phyloP scores from a whole-genome alignment of 2,329 filamentous ascomycete species.

The Calonectria pseudoturangicola region DNA sequence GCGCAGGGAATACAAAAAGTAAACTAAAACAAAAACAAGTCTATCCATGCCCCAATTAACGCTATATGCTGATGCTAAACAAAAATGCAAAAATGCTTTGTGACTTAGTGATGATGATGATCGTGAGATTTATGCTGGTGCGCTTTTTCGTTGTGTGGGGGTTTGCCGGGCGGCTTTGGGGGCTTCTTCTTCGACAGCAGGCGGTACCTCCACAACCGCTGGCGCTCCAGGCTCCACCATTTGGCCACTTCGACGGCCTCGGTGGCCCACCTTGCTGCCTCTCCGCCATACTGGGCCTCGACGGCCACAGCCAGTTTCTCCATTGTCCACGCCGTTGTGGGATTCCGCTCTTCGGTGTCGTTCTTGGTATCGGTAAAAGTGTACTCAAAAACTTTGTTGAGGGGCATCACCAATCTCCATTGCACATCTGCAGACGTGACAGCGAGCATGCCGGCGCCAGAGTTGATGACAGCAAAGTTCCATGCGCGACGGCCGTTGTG shows the following conservation, averaged over 20 bases:
- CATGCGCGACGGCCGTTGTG: slow-evolving; percentile 56
- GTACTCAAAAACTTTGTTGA: slow-evolving; percentile 57
- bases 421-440: slow-evolving; percentile 58
- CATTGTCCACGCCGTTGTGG: slow-evolving; percentile 55
- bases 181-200: slow-evolving; percentile 24
- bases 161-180: slow-evolving; percentile 9
- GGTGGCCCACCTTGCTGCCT: slow-evolving; percentile 54
- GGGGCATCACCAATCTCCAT: slow-evolving; percentile 58
- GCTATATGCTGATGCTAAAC: slow-evolving; percentile 27
- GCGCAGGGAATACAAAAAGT: background rate
- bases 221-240: slow-evolving; percentile 51
- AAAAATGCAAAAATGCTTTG: slow-evolving; percentile 11
- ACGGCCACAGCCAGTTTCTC: slow-evolving; percentile 48
- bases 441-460: slow-evolving; percentile 58
- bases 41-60: slow-evolving; percentile 14
- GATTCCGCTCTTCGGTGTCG: slow-evolving; percentile 56
- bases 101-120: slow-evolving; percentile 24
- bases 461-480: slow-evolving; percentile 61
- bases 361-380: slow-evolving; percentile 57
- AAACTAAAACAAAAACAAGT: background rate
- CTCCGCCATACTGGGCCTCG: slow-evolving; percentile 41
- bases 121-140: slow-evolving; percentile 4
- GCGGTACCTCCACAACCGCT: slow-evolving; percentile 48
- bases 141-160: background rate
- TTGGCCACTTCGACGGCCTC: slow-evolving; percentile 49